Evolutionary conservation across 805 yeast species (phyloP), one percentile per base, ranked within the genome.

Genomic region (Yueomyces sp.): DNA sequence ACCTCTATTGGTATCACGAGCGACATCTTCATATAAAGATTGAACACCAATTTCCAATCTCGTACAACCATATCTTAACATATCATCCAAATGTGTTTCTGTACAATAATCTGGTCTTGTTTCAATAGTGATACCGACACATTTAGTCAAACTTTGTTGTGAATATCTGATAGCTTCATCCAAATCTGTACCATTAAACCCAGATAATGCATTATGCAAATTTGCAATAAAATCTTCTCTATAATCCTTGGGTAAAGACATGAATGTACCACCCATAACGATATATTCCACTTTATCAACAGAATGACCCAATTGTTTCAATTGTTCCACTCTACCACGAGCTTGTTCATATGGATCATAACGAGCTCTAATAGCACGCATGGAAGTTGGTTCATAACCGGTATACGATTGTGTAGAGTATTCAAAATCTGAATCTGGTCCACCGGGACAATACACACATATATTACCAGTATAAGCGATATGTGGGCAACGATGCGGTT

Each of bases 341-440:
- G 97, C 96, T 63, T 92, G 98, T 64, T 92, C 98, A 59, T 86
- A 92, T 1, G 98, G 97, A 62, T 92, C 98, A 59, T 92, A 92
- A 55, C 98, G 76, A 0, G 98, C 98, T 53, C 98, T 73, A 48
- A 92, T 92, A n/a, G 98, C 98, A 55, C 98, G 74, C 98, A 92
- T 92, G 1, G 96, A 87, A 0, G 98, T 92, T 6, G 98, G 98
- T 62, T 92, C 98, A 59, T 92, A 92, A 36, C 98, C 98, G 0
- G 98, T 92, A 58, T 92, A 92, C 3, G 96, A 87, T 65, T 92
- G 98, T 3, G 98, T 92, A 1, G 96, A 85, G 64, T 92, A 92
- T 61, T 92, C 98, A 59, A 92, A 92, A 65, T 92, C 98, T 1
- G 94, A 82, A 62, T 92, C 98, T 3, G 98, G 98, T 2, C 98